phyloP scores from a whole-genome alignment of 2,329 filamentous ascomycete genomes.

The Xylaria sp. region DNA sequence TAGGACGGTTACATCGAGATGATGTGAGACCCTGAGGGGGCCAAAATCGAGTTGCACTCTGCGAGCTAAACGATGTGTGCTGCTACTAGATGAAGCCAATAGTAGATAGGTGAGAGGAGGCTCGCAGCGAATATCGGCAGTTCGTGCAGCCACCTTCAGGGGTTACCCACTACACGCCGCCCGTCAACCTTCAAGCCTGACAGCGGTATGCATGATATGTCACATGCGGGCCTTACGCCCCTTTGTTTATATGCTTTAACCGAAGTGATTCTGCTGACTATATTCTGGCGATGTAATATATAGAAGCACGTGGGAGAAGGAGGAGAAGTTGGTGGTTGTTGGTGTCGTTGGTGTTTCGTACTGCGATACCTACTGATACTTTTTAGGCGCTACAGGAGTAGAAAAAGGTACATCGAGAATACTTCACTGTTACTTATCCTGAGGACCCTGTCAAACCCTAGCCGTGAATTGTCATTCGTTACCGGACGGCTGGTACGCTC shows the following conservation, averaged over 20 bases:
- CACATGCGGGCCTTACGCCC: background rate
- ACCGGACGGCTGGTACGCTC: slow-evolving; percentile 24
- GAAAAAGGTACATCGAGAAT: slow-evolving; percentile 26
- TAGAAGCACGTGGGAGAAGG: background rate
- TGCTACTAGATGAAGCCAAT: slow-evolving; percentile 2
- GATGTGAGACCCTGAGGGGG: slow-evolving; percentile 16
- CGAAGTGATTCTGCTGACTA: background rate
- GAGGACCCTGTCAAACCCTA: slow-evolving; percentile 11
- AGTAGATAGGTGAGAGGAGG: background rate
- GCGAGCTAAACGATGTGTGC: slow-evolving; percentile 3
- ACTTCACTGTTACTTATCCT: slow-evolving; percentile 24
- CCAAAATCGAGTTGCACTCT: background rate
- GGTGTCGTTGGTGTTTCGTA: slow-evolving; percentile 8
- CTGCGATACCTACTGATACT: background rate
- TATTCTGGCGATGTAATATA: background rate
- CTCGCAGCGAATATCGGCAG: slow-evolving; percentile 13
- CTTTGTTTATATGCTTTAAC: background rate
- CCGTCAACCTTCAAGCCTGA: background rate
- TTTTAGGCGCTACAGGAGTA: background rate
- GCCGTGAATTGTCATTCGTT: slow-evolving; percentile 21
- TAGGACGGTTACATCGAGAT: slow-evolving; percentile 25
- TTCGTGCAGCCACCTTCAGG: slow-evolving; percentile 5
- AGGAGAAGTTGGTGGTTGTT: slow-evolving; percentile 1
- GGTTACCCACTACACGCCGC: background rate
- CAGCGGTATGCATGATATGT: background rate